phyloP scores from a whole-genome alignment of 768 basidiomycete genomes.

The Obba rivulosa region DNA sequence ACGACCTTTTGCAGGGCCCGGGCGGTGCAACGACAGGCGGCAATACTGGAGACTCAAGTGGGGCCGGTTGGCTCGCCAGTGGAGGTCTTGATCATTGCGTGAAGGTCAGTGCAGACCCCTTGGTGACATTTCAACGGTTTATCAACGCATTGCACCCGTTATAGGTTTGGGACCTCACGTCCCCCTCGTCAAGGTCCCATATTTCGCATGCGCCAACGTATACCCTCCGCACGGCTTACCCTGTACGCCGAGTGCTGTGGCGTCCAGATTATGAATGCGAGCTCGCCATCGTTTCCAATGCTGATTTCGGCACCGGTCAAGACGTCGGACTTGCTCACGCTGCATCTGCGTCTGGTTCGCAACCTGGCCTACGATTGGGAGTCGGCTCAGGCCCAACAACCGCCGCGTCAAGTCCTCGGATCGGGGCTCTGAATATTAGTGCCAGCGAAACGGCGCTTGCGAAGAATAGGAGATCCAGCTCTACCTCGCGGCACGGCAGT shows the following conservation, averaged over 20 bases:
- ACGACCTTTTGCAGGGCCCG: conserved; percentile 15
- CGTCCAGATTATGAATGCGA: conserved; percentile 74
- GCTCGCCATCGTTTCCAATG: conserved; percentile 66
- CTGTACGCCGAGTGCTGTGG: conserved; percentile 71
- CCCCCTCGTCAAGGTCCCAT: conserved; percentile 36
- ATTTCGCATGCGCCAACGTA: conserved; percentile 63
- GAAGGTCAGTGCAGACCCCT: conserved; percentile 41
- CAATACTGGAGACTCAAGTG: conserved; percentile 14
- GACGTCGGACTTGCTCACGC: conserved; percentile 18
- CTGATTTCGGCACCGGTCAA: conserved; percentile 39
- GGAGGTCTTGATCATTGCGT: conserved; percentile 76
- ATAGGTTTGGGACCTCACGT: conserved; percentile 70
- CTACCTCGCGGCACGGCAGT: conserved; percentile 9
- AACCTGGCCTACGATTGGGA: conserved; percentile 5
- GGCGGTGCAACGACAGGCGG: conserved; percentile 5
- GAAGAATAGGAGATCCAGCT: conserved; percentile 5
- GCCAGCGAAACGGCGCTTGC: neutral
- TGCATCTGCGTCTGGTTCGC: neutral
- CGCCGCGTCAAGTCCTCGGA: conserved; percentile 17
- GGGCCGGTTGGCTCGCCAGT: conserved; percentile 69
- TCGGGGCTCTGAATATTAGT: conserved; percentile 1
- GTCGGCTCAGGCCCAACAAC: conserved; percentile 4
- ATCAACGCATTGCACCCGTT: neutral
- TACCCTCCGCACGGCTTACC: conserved; percentile 68
- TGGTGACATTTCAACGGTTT: neutral